These are phyloP conservation scores for Diaporthe longicolla DNA, from an alignment of 2,329 filamentous ascomycete genomes.

Conservation along the genomic window DNA sequence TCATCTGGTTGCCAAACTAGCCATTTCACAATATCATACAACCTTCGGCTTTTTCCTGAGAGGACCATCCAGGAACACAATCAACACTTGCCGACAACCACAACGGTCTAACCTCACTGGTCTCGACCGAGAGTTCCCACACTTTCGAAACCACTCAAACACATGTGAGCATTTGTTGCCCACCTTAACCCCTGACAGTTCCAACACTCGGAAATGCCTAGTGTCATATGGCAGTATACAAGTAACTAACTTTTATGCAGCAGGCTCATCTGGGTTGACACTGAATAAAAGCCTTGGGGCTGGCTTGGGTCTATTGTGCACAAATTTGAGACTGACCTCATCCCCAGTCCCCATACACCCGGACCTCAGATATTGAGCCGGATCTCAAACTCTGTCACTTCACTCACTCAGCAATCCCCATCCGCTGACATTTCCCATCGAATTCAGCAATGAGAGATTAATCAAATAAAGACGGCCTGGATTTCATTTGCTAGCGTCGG, in stretches of 20 bases:
- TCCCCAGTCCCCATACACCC: background rate
- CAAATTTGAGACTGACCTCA: background rate
- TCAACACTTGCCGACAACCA: background rate
- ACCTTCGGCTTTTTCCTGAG: too few species aligned
- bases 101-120: background rate
- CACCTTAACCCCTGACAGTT: background rate
- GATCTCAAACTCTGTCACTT: background rate
- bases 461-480: background rate
- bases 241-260: background rate
- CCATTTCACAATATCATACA: background rate
- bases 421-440: background rate
- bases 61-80: background rate
- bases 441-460: background rate
- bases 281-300: background rate
- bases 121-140: background rate
- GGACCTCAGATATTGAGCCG: background rate
- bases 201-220: background rate
- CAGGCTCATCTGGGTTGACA: background rate
- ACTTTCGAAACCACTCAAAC: background rate
- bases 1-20: background rate
- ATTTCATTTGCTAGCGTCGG: background rate
- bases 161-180: background rate
- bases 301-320: background rate
- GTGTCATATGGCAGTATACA: background rate
- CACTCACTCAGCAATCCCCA: background rate